Evolutionary conservation across 164 flowering plant species (phyloP).

Genomic region (Buxus sempervirens): DNA sequence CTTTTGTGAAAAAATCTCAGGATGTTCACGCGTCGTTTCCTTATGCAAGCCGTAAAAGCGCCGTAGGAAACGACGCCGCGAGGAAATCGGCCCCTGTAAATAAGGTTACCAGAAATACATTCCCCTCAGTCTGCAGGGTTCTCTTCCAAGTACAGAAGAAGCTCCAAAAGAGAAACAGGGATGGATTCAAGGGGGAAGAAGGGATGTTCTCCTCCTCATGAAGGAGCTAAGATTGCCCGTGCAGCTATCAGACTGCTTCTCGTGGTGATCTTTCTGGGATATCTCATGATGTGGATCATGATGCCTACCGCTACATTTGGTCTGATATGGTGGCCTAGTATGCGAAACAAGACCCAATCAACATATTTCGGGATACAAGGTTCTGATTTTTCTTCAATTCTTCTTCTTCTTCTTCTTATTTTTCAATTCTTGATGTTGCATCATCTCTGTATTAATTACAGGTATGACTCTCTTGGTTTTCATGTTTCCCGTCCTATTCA

Average conservation of each 20-base stretch:
- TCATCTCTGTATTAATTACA: conserved; percentile 9
- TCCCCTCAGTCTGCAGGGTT: not conserved
- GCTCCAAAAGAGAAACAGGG: not conserved
- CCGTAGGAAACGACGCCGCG: no score
- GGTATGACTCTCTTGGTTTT: conserved; percentile 39
- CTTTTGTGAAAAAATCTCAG: no score
- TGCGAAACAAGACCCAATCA: conserved; percentile 31
- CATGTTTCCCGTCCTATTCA: conserved; percentile 52
- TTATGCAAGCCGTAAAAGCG: no score
- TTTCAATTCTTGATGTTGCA: not conserved
- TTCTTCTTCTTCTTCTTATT: not conserved
- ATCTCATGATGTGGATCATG: conserved; percentile 51
- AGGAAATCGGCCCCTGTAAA: no score
- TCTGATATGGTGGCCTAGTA: conserved; percentile 32
- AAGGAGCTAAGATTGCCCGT: conserved; percentile 11
- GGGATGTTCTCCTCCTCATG: not conserved
- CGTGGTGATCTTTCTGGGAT: conserved; percentile 39
- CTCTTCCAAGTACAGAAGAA: not conserved
- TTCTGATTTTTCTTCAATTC: conserved; percentile 5
- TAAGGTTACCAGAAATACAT: not conserved
- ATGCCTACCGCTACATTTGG: conserved; percentile 47
- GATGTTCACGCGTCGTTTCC: no score
- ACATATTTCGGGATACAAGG: conserved; percentile 70
- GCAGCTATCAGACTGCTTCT: conserved; percentile 17
- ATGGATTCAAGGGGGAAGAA: not conserved